Percentiles rank a stretch among this genome's conserved stretches.
These are phyloP conservation scores for Phyllosticta capitalensis DNA, from an alignment of 2,329 filamentous ascomycete species.

Conservation along the genomic window DNA sequence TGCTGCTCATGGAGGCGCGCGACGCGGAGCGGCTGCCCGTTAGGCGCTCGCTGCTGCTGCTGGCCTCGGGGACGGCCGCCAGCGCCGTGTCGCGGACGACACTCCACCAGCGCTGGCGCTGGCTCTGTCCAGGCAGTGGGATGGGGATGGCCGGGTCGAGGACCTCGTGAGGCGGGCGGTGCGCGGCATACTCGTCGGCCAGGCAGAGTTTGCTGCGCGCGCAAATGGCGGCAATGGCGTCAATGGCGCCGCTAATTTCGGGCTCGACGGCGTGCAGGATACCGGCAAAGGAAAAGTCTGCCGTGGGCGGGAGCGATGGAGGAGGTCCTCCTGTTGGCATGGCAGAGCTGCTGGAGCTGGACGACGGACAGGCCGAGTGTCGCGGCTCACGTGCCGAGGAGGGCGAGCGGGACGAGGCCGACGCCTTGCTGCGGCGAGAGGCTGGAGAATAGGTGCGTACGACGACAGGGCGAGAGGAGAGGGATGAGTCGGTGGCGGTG, in stretches of 20 bases:
- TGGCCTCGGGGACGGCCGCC: slow-evolving; percentile 39
- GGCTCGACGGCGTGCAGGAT: slow-evolving; percentile 49
- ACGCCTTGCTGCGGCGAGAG: slow-evolving; percentile 16
- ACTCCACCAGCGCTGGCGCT: slow-evolving; percentile 22
- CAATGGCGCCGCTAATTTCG: slow-evolving; percentile 48
- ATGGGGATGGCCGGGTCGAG: slow-evolving; percentile 19
- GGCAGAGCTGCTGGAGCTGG: slow-evolving; percentile 15
- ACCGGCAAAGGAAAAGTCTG: slow-evolving; percentile 47
- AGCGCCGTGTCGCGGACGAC: slow-evolving; percentile 30
- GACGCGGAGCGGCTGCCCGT: slow-evolving; percentile 14
- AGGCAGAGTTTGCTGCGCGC: slow-evolving; percentile 51
- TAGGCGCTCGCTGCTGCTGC: slow-evolving; percentile 35
- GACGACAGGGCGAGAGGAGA: slow-evolving; percentile 35
- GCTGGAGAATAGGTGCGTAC: slow-evolving; percentile 33
- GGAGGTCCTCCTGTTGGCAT: slow-evolving; percentile 14
- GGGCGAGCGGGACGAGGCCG: neutral
- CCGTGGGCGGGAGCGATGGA: slow-evolving; percentile 34
- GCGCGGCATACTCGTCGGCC: slow-evolving; percentile 53
- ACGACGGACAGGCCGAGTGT: neutral
- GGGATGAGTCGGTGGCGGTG: slow-evolving; percentile 27
- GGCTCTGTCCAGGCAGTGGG: neutral
- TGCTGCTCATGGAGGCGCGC: slow-evolving; percentile 1
- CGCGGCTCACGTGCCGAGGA: neutral
- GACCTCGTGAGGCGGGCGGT: slow-evolving; percentile 53
- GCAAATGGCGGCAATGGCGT: slow-evolving; percentile 55